Percentiles rank a stretch among this genome's conserved stretches.
These are phyloP conservation scores for Vaccinium myrtillus DNA, from an alignment of 148 eudicot genomes.

Conservation along the genomic window DNA sequence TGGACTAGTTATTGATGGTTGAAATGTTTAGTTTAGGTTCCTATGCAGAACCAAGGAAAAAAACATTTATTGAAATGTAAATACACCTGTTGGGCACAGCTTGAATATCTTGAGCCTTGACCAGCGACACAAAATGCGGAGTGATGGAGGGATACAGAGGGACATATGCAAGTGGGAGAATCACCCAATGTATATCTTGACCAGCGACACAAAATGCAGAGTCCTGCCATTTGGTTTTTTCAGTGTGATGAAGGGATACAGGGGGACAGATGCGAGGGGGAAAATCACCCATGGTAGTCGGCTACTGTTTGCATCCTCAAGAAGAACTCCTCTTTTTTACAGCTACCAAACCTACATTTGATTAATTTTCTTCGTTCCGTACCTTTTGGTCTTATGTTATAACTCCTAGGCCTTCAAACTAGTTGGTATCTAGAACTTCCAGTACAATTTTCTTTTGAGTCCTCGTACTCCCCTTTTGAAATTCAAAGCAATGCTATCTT, in stretches of 20 bases:
- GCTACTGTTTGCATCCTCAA: background rate
- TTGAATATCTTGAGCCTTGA: background rate
- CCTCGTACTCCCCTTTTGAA: background rate
- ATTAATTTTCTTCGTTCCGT: background rate
- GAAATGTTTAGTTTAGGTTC: background rate
- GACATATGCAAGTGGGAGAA: too few species aligned
- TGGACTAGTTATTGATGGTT: background rate
- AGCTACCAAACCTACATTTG: conserved; percentile 1
- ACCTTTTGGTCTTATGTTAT: background rate
- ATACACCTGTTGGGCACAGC: background rate
- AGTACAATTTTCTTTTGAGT: background rate
- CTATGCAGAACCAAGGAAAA: background rate
- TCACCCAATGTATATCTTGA: background rate
- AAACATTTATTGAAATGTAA: background rate
- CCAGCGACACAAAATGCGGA: background rate
- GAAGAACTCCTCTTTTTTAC: background rate
- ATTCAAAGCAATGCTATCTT: background rate
- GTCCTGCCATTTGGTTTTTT: background rate
- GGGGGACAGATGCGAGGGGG: background rate
- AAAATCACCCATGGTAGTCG: background rate
- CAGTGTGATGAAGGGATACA: background rate
- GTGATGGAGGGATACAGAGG: too few species aligned
- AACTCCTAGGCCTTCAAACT: background rate
- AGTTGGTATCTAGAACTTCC: background rate
- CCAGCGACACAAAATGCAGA: too few species aligned